Evolutionary conservation across 2,329 filamentous ascomycete genomes (phyloP).

Genomic region (Aspergillus sergii): DNA sequence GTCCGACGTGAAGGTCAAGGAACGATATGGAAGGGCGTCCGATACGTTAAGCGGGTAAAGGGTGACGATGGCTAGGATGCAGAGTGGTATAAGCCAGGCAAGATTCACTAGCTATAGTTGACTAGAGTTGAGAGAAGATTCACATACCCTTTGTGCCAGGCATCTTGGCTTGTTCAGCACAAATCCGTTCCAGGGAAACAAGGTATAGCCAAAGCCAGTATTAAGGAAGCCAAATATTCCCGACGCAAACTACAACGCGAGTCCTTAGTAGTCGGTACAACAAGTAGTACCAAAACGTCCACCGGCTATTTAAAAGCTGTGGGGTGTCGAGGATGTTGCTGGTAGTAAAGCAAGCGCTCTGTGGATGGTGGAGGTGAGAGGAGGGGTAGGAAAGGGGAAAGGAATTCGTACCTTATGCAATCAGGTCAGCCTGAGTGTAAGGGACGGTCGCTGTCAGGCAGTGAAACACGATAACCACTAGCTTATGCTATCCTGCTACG

Average conservation of each 20-base stretch:
- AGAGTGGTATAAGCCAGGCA: slow-evolving; percentile 11
- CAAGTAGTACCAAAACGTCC: background rate
- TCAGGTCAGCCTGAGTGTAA: slow-evolving; percentile 25
- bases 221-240: background rate
- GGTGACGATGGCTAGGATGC: slow-evolving; percentile 34
- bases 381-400: slow-evolving; percentile 16
- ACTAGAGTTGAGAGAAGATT: background rate
- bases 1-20: slow-evolving; percentile 33
- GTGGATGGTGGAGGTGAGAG: slow-evolving; percentile 10
- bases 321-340: background rate
- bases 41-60: slow-evolving; percentile 31
- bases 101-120: background rate
- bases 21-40: slow-evolving; percentile 33
- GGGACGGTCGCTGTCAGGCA: slow-evolving; percentile 20
- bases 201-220: background rate
- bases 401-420: slow-evolving; percentile 14
- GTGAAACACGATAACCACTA: slow-evolving; percentile 11
- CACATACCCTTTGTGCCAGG: slow-evolving; percentile 28
- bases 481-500: slow-evolving; percentile 1
- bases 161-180: slow-evolving; percentile 19
- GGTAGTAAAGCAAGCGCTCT: background rate
- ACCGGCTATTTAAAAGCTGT: background rate
- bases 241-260: background rate
- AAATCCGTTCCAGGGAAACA: background rate
- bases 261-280: background rate